Evolutionary conservation across 441 rosid genomes (phyloP).

Genomic region (Oxalis stricta): DNA sequence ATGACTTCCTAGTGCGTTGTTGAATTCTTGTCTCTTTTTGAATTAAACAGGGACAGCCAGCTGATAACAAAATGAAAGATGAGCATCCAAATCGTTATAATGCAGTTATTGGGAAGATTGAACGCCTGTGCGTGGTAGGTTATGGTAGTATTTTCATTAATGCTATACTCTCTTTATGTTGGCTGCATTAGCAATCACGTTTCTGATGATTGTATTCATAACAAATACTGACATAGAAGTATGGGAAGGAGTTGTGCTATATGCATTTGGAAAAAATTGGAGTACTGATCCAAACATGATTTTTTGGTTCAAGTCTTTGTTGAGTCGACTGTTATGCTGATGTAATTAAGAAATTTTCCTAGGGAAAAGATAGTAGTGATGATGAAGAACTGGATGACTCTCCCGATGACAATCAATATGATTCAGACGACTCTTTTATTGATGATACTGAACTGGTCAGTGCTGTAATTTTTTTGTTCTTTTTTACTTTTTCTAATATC

Average conservation of each 20-base stretch:
- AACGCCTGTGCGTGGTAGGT: slow-evolving; percentile 83
- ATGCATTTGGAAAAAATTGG: slow-evolving; percentile 1
- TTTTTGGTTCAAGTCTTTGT: too few relatives aligned
- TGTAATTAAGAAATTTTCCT: slow-evolving; percentile 10
- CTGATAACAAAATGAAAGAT: slow-evolving; percentile 42
- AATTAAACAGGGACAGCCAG: slow-evolving; percentile 36
- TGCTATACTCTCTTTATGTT: not conserved
- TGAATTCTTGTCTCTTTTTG: slow-evolving; percentile 3
- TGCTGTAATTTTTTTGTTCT: slow-evolving; percentile 11
- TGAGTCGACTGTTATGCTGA: slow-evolving; percentile 4
- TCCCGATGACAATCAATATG: slow-evolving; percentile 95
- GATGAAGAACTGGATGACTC: slow-evolving; percentile 79
- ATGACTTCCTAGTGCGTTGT: not conserved
- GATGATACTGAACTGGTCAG: slow-evolving; percentile 94
- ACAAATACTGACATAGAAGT: too few relatives aligned
- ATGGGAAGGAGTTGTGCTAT: not conserved
- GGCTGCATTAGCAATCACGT: not conserved
- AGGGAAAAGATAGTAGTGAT: slow-evolving; percentile 97
- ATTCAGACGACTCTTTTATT: slow-evolving; percentile 95
- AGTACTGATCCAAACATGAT: too few relatives aligned
- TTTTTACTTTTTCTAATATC: not conserved
- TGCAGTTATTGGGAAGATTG: slow-evolving; percentile 98
- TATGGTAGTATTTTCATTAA: not conserved
- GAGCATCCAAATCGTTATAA: slow-evolving; percentile 65
- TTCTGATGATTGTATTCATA: too few relatives aligned